Conservation (phyloP, 148 eudicot genomes). For the Fagopyrum esculentum region DNA sequence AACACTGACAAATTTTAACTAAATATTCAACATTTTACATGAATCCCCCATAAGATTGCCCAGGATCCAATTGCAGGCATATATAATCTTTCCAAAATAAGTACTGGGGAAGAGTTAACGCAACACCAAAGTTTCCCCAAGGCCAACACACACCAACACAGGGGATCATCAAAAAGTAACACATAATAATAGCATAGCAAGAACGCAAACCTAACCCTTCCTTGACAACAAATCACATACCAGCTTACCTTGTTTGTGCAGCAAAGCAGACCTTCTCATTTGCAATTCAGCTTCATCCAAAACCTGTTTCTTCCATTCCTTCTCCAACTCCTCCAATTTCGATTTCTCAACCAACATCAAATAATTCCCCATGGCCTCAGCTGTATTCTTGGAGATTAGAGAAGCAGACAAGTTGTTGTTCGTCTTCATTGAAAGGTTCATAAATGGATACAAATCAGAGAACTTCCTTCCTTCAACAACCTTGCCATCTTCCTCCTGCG, state of each 20-base stretch:
- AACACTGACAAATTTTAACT: too few species aligned
- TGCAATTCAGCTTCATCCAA: slow-evolving; percentile 26
- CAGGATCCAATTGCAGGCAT: too few species aligned
- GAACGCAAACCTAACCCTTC: background rate
- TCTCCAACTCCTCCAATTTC: slow-evolving; percentile 32
- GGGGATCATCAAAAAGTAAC: too few species aligned
- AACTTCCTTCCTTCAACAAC: slow-evolving; percentile 2
- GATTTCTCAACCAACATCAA: slow-evolving; percentile 7
- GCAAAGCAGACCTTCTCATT: slow-evolving; percentile 22
- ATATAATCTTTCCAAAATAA: background rate
- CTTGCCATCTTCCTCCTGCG: background rate
- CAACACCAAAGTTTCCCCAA: background rate
- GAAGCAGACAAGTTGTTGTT: background rate
- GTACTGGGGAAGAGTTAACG: background rate
- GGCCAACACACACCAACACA: background rate
- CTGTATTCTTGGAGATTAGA: background rate
- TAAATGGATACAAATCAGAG: slow-evolving; percentile 17
- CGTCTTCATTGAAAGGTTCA: background rate
- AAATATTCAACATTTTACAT: too few species aligned
- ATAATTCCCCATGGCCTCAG: background rate
- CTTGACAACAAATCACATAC: background rate
- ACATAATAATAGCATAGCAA: background rate
- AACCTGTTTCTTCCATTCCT: slow-evolving; percentile 29
- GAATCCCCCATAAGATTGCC: too few species aligned
- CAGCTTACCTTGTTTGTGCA: slow-evolving; percentile 33